These are phyloP conservation scores for Paraphaeosphaeria sporulosa DNA, from an alignment of 2,329 filamentous ascomycete genomes.

Conservation along the genomic window DNA sequence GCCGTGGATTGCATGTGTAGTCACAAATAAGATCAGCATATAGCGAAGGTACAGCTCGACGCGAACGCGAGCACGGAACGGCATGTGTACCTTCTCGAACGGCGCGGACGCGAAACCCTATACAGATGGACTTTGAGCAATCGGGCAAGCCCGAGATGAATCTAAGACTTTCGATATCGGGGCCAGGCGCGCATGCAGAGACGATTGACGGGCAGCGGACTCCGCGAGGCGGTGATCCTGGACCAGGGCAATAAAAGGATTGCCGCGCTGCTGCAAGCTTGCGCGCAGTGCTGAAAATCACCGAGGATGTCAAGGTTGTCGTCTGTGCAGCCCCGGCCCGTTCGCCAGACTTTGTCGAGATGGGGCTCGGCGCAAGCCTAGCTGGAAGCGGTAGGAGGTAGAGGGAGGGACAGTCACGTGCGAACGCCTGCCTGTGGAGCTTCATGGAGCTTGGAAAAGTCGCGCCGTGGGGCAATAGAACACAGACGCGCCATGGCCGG, in stretches of 20 bases:
- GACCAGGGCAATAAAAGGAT: conserved; percentile 9
- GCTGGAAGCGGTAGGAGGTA: not conserved
- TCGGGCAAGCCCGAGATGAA: conserved; percentile 19
- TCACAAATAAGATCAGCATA: not conserved
- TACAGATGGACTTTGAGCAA: conserved; percentile 7
- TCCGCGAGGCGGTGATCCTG: conserved; percentile 7
- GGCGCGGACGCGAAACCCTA: not conserved
- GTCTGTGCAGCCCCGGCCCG: conserved; percentile 14
- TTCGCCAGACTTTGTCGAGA: conserved; percentile 11
- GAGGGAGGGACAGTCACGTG: conserved; percentile 5
- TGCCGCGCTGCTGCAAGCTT: conserved; percentile 6
- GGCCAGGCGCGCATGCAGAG: not conserved
- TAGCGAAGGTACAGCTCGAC: not conserved
- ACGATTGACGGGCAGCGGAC: conserved; percentile 11
- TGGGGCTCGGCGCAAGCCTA: not conserved
- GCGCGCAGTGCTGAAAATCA: conserved; percentile 3
- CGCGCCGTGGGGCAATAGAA: conserved; percentile 14
- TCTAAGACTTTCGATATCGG: conserved; percentile 19
- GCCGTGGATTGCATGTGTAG: not conserved
- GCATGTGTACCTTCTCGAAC: conserved; percentile 10
- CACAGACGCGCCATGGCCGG: conserved; percentile 6
- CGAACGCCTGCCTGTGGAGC: conserved; percentile 2
- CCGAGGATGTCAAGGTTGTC: conserved; percentile 9
- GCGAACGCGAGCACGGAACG: not conserved
- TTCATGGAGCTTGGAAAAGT: not conserved